Conservation (phyloP, 352 stramenopile genomes). For the Hyphochytrium catenoides region DNA sequence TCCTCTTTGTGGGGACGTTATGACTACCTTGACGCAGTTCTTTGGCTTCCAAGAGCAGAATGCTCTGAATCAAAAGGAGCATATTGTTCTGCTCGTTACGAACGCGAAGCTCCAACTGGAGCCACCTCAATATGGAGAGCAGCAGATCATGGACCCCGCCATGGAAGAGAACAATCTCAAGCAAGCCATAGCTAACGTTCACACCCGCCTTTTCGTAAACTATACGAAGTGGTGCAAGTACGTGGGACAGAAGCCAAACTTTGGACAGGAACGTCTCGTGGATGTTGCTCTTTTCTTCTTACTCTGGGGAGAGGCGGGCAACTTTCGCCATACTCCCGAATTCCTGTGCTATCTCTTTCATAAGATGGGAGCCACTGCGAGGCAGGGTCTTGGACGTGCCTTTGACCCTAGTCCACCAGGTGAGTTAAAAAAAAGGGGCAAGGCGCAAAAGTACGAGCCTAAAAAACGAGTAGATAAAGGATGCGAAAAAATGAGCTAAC, state of each 20-base stretch:
- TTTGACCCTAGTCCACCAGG: too few species aligned
- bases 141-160: conserved; percentile 30
- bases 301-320: conserved; percentile 54
- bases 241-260: conserved; percentile 40
- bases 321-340: conserved; percentile 53
- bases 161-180: conserved; percentile 13
- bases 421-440: too few species aligned
- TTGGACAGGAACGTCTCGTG: conserved; percentile 41
- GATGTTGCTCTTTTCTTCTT: conserved; percentile 56
- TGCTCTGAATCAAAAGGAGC: conserved; percentile 41
- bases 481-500: too few species aligned
- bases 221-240: conserved; percentile 70
- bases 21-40: conserved; percentile 75
- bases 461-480: too few species aligned
- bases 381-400: too few species aligned
- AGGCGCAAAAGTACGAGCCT: conserved; percentile 19
- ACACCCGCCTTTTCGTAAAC: conserved; percentile 44
- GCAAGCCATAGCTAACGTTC: conserved; percentile 45
- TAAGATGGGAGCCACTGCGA: conserved; percentile 36
- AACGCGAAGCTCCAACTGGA: conserved; percentile 45
- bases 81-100: conserved; percentile 43
- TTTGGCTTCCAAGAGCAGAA: conserved; percentile 85
- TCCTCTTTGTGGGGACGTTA: conserved; percentile 34
- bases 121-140: conserved; percentile 19
- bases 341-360: conserved; percentile 49